Conservation (phyloP, 768 basidiomycete species). For the Trametes sanguinea region DNA sequence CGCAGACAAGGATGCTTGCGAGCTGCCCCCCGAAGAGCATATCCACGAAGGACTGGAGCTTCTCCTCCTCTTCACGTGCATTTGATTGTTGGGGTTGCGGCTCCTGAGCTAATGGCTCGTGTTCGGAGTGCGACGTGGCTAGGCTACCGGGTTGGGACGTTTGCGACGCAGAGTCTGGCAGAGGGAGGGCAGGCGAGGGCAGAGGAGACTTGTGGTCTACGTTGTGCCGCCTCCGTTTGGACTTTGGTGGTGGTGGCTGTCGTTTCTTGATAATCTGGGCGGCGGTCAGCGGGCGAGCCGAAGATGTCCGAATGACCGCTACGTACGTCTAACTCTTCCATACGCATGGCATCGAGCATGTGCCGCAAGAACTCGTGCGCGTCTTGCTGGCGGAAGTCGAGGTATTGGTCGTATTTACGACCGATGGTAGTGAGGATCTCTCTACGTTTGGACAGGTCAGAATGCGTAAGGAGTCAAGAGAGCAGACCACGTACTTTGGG, state of each 20-base stretch:
- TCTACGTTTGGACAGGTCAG: constrained; percentile 37
- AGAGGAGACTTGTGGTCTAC: background rate
- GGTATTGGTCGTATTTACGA: constrained; percentile 90
- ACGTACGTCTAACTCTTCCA: constrained; percentile 90
- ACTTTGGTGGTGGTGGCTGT: constrained; percentile 46
- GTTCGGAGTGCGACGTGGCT: background rate
- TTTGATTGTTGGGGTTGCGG: background rate
- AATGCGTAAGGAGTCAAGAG: background rate
- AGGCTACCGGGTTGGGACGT: background rate
- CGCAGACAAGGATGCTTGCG: constrained; percentile 91
- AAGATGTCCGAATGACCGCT: background rate
- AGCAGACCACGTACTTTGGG: constrained; percentile 56
- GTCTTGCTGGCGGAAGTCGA: constrained; percentile 94
- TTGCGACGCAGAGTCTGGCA: background rate
- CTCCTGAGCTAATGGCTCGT: background rate
- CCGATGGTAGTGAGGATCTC: constrained; percentile 68
- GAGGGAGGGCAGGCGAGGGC: background rate
- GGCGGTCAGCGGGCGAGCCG: constrained; percentile 4
- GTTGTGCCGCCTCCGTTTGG: constrained; percentile 34
- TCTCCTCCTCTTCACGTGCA: constrained; percentile 44
- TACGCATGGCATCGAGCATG: constrained; percentile 86
- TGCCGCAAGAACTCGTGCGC: constrained; percentile 93
- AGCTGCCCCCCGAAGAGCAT: constrained; percentile 90
- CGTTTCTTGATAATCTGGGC: constrained; percentile 81
- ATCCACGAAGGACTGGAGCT: constrained; percentile 75